A percentile compares a stretch with the other conserved stretches of the same genome.
Conservation (phyloP, 106 monocot species). For the Phalaenopsis equestris region DNA sequence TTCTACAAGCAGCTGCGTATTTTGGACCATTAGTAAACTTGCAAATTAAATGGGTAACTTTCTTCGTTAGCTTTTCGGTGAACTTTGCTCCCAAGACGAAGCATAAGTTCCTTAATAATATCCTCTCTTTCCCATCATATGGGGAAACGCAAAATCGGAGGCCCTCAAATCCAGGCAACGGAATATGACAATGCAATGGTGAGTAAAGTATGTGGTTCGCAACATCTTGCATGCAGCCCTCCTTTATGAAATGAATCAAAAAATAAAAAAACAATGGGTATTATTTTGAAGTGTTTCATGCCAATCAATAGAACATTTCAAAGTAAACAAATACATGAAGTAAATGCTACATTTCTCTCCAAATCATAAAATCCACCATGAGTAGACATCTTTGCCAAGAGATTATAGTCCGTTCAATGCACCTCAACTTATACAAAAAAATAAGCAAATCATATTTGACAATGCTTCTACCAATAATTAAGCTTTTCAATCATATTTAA, state of each 20-base stretch:
- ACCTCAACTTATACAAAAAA: background rate
- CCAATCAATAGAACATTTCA: background rate
- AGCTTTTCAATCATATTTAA: background rate
- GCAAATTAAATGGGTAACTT: conserved; percentile 86
- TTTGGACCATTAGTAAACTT: conserved; percentile 86
- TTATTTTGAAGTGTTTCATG: background rate
- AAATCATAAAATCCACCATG: background rate
- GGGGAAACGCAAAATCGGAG: conserved; percentile 80
- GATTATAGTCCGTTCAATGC: background rate
- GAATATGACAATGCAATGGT: conserved; percentile 68
- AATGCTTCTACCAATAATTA: background rate
- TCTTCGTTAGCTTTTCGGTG: conserved; percentile 62
- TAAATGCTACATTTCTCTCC: background rate
- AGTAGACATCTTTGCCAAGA: background rate
- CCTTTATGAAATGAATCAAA: conserved; percentile 30
- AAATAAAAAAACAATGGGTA: background rate
- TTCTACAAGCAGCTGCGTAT: conserved; percentile 75
- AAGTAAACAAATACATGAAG: background rate
- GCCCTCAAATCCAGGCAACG: conserved; percentile 77
- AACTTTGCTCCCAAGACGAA: conserved; percentile 72
- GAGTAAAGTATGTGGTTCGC: conserved; percentile 69
- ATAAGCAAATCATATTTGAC: background rate
- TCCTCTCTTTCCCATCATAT: conserved; percentile 84
- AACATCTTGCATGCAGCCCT: conserved; percentile 70
- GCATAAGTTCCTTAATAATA: conserved; percentile 71